Conservation (phyloP, 2,329 filamentous ascomycete species). For the Byssothecium circinans region DNA sequence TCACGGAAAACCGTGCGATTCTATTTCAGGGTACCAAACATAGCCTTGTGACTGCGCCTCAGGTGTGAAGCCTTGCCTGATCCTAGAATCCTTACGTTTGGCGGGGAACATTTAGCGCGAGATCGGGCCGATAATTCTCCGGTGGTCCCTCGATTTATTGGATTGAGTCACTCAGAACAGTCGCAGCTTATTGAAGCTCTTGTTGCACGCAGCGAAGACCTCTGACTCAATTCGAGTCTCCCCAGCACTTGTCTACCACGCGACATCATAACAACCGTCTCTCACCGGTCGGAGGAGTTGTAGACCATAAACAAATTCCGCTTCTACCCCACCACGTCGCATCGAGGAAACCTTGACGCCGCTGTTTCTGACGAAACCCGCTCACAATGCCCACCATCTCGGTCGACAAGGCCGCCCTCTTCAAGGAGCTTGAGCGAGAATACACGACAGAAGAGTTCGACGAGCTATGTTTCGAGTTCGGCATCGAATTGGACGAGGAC, state of each 20-base stretch:
- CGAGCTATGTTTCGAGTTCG: slow-evolving; percentile 97
- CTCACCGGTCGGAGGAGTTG: slow-evolving; percentile 1
- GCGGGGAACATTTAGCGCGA: not conserved
- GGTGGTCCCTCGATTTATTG: slow-evolving; percentile 3
- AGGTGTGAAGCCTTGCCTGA: not conserved
- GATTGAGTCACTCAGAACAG: slow-evolving; percentile 4
- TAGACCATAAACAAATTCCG: not conserved
- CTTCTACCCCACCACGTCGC: slow-evolving; percentile 35
- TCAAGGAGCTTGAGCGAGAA: slow-evolving; percentile 86
- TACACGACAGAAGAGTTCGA: slow-evolving; percentile 95
- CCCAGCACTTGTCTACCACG: no score
- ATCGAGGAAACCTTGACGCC: slow-evolving; percentile 13
- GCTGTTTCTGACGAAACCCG: slow-evolving; percentile 3
- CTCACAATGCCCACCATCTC: slow-evolving; percentile 89
- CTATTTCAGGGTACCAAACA: slow-evolving; percentile 5
- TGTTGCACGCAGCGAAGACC: no score
- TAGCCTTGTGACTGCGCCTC: not conserved
- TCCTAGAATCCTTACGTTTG: no score
- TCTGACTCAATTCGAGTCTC: no score
- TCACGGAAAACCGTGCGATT: slow-evolving; percentile 5
- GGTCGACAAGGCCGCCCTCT: slow-evolving; percentile 95
- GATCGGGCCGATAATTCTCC: slow-evolving; percentile 1
- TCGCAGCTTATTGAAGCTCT: no score
- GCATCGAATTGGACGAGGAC: slow-evolving; percentile 96
- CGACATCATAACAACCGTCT: no score